Percentiles rank a stretch among this genome's conserved stretches.
Conservation (phyloP, 225 moss, liverwort and hornwort species). For the Pseudisothecium myosuroides region DNA sequence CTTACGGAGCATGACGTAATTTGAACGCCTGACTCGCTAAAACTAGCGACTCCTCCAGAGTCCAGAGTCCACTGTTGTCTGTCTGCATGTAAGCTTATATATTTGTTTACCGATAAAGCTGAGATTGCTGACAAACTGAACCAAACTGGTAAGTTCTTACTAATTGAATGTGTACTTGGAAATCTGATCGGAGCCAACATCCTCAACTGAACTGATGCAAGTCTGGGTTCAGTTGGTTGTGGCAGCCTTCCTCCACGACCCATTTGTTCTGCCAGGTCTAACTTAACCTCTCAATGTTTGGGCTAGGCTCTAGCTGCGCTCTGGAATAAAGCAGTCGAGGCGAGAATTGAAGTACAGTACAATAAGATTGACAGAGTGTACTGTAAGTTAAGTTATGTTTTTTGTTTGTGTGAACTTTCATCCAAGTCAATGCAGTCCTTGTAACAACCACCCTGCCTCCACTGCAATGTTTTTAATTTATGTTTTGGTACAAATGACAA, state of each 20-base stretch:
- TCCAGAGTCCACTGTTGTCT: background rate
- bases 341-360: background rate
- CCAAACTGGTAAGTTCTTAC: background rate
- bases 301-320: background rate
- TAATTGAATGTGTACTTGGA: background rate
- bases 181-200: background rate
- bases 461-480: background rate
- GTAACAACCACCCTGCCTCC: background rate
- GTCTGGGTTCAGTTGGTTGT: no score
- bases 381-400: background rate
- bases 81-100: no score
- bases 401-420: no score
- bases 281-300: background rate
- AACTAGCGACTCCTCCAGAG: background rate
- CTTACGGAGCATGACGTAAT: background rate
- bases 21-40: no score
- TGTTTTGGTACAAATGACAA: background rate
- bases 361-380: background rate
- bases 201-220: background rate
- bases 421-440: background rate
- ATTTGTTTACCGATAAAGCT: background rate
- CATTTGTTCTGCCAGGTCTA: no score
- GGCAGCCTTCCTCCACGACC: background rate
- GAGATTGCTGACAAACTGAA: background rate
- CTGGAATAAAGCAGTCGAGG: background rate